Evolutionary conservation across 2,329 filamentous ascomycete genomes (phyloP).

Genomic region (Sclerotinia glacialis): DNA sequence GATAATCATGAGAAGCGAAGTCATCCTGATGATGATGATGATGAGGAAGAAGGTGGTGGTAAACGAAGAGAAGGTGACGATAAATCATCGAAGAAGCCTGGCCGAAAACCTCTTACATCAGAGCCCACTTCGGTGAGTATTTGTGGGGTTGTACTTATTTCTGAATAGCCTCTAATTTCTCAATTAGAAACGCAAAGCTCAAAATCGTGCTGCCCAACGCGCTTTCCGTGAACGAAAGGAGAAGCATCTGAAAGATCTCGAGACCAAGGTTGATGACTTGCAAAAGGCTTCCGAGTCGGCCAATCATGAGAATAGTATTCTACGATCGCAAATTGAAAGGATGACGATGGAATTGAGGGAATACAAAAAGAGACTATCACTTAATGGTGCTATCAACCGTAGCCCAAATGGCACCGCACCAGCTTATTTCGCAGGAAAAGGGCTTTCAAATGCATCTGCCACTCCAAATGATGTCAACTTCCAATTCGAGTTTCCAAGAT

Average conservation of each 20-base stretch:
- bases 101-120: constrained; percentile 89
- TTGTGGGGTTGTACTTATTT: constrained; percentile 33
- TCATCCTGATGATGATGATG: constrained; percentile 67
- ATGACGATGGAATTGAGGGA: constrained; percentile 81
- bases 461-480: constrained; percentile 76
- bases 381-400: constrained; percentile 42
- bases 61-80: constrained; percentile 73
- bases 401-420: constrained; percentile 29
- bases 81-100: constrained; percentile 90
- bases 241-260: constrained; percentile 81
- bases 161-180: constrained; percentile 28
- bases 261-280: constrained; percentile 71
- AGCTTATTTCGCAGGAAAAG: constrained; percentile 42
- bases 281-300: constrained; percentile 81
- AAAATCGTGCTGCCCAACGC: constrained; percentile 88
- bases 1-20: constrained; percentile 69
- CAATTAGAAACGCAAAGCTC: constrained; percentile 84
- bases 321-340: constrained; percentile 85
- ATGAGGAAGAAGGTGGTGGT: constrained; percentile 65
- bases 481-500: constrained; percentile 93
- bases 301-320: constrained; percentile 78
- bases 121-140: constrained; percentile 89
- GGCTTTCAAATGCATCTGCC: constrained; percentile 49
- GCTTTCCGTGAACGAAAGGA: constrained; percentile 95
- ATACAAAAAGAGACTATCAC: constrained; percentile 81